Percentiles rank a stretch among this genome's conserved stretches.
Conservation (phyloP, 306 rosid genomes). For the Cicer arietinum region DNA sequence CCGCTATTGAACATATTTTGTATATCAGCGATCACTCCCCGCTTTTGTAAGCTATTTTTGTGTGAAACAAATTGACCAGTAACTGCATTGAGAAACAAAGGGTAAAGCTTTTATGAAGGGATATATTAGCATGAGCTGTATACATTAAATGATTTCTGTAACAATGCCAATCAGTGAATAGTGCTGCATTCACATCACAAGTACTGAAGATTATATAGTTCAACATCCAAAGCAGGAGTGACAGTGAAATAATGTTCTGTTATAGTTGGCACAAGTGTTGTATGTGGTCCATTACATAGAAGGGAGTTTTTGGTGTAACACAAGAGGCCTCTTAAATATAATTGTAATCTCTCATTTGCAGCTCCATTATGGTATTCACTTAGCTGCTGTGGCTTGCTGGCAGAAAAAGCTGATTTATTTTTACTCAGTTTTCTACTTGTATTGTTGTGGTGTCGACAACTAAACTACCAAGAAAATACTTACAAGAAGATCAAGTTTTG, state of each 20-base stretch:
- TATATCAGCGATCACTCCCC: no score
- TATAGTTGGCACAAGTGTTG: background rate
- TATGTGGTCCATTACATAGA: slow-evolving; percentile 44
- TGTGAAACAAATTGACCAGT: slow-evolving; percentile 18
- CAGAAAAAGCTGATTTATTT: slow-evolving; percentile 15
- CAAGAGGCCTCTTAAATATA: slow-evolving; percentile 18
- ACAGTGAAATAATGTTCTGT: slow-evolving; percentile 12
- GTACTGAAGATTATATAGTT: slow-evolving; percentile 35
- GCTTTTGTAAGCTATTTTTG: background rate
- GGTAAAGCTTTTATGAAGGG: slow-evolving; percentile 20
- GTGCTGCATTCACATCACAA: slow-evolving; percentile 21
- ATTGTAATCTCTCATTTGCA: slow-evolving; percentile 36
- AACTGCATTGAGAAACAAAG: slow-evolving; percentile 23
- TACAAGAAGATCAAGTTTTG: slow-evolving; percentile 13
- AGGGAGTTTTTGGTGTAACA: slow-evolving; percentile 35
- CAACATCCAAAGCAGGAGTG: slow-evolving; percentile 42
- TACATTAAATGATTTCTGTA: slow-evolving; percentile 35
- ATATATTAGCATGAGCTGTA: slow-evolving; percentile 24
- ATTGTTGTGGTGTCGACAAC: slow-evolving; percentile 9
- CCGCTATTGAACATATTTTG: no score
- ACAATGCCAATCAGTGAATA: slow-evolving; percentile 31
- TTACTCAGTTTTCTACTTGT: slow-evolving; percentile 29
- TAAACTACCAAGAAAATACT: slow-evolving; percentile 16
- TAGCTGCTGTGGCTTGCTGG: slow-evolving; percentile 12
- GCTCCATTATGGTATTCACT: slow-evolving; percentile 40